Base-by-base conservation (phyloP, 805 yeast genomes). In the Sungouiozyma ichnusensis region DNA sequence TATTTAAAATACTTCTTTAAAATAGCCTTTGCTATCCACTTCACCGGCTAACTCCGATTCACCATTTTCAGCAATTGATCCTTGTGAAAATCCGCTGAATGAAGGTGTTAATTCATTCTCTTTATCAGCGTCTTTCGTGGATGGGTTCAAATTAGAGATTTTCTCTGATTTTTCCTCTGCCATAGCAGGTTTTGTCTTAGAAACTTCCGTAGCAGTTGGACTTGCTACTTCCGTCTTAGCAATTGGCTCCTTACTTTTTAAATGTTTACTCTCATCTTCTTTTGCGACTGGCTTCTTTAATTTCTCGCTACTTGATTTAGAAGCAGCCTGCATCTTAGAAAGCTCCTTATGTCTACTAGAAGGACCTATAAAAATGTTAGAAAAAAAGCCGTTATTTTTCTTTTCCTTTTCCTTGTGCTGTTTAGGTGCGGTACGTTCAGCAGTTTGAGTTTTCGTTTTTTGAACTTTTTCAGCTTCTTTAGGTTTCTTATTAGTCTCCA, bases 51-150 rank as follows among this genome's bases (percentile, higher is more conserved):
- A 46, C 13, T 46, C 46, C 3, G 46, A 49, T 24, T 54, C 53
- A 34, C 44, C 52, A 17, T 48, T 49, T 37, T 46, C 53, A 18
- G 42, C 44, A 24, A 50, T 42, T 1, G 57, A 49, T 11, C 54
- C 57, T 41, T 57, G 61, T 5, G 58, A 55, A 33, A 55, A 58
- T 9, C 59, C 59, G 42, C 59, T 56, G 36, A 55, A 56, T 6
- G 60, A 48, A 13, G 52, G 53, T 20, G 40, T 38, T 4, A 37
- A 19, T 15, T 37, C 44, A 34, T 32, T 38, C 11, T 41, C 42
- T 13, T 31, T 36, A 36, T 19, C 41, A 11, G 29, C 29, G 29
- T 24, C 29, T 24, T 24, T 24, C 29, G 11, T 11, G 6, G 29
- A 24, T 11, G 29, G 6, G 29, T 24, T 24, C 39, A 19, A 33